A percentile compares a stretch with the other conserved stretches of the same genome.
phyloP scores from a whole-genome alignment of 108 stramenopile species.

The Mayamaea pseudoterrestris region DNA sequence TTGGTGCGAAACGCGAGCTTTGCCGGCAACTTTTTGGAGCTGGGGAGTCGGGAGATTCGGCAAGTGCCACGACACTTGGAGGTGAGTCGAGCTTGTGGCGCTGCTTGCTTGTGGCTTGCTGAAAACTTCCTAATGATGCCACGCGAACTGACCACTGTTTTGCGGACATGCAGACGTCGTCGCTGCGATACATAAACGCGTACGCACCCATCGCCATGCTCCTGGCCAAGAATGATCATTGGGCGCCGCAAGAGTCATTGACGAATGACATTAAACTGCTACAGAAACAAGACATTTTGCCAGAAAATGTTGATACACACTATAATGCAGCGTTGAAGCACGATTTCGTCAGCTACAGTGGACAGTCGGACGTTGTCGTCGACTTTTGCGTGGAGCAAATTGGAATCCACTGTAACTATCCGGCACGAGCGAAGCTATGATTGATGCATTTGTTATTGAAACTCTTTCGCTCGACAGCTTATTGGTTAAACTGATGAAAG shows the following conservation, averaged over 20 bases:
- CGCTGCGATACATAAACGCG: conserved; percentile 20
- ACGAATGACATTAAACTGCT: conserved; percentile 22
- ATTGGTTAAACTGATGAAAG: too few species aligned
- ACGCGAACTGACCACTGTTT: not conserved
- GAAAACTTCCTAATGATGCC: not conserved
- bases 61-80: not conserved
- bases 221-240: conserved; percentile 51
- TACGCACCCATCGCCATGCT: conserved; percentile 37
- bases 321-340: conserved; percentile 28
- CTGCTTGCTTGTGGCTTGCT: not conserved
- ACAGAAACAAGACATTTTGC: conserved; percentile 6
- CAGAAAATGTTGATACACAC: conserved; percentile 15
- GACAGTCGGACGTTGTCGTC: conserved; percentile 26
- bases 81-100: not conserved
- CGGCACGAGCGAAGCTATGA: too few species aligned
- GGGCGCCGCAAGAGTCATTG: conserved; percentile 51
- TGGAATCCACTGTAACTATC: too few species aligned
- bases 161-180: conserved; percentile 16
- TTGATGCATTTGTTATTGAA: too few species aligned
- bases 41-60: not conserved
- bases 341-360: conserved; percentile 36
- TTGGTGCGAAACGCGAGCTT: conserved; percentile 46
- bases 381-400: conserved; percentile 29
- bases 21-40: conserved; percentile 26
- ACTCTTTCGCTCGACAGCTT: too few species aligned